Base-by-base conservation (phyloP, 345 rosid genomes). In the Leavenworthia alabamica region DNA sequence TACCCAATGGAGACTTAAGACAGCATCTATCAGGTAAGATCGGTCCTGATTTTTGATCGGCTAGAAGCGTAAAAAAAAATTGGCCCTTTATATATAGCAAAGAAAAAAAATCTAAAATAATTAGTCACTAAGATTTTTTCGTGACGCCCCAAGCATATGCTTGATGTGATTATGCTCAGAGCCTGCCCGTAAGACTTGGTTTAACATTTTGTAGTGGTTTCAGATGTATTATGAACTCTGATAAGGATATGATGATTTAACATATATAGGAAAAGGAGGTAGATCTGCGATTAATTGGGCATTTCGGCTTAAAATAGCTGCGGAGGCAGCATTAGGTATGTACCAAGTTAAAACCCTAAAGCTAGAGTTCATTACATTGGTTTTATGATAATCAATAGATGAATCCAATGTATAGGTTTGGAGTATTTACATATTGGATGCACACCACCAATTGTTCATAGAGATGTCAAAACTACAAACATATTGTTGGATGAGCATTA, bases 251-350 rank as follows among this genome's bases (percentile, higher is more conserved):
- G 58, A 58, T 2, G 2, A 67, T 49, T 1, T 29, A 1, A n/a
- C n/a, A 13, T 3, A 22, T n/a, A 47, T 9, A 70, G 63, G 57
- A 65, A 70, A 66, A 10, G 24, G 20, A 33, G 62, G 32, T 14
- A 46, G 20, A 5, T n/a, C 60, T 2, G 29, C 31, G 20, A 49
- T 78, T 48, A 68, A 60, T 10, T 81, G 85, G 81, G 47, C 49
- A 56, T 33, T n/a, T 45, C 74, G 83, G 17, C 71, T 81, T 6
- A 56, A 44, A 6, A 75, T 74, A 49, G 81, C 81, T 14, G 28
- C 66, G 47, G 83, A 79, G 53, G 79, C 80, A 6, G 83, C 83
- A 40, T 60, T 43, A 72, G 85, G 83, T 78, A 27, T 0, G 62
- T 11, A 4, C 5, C 5, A 16, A 23, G 26, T 23, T 6, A 23